Base-by-base conservation (phyloP, 768 basidiomycete genomes). In the Sarcomyxa edulis region DNA sequence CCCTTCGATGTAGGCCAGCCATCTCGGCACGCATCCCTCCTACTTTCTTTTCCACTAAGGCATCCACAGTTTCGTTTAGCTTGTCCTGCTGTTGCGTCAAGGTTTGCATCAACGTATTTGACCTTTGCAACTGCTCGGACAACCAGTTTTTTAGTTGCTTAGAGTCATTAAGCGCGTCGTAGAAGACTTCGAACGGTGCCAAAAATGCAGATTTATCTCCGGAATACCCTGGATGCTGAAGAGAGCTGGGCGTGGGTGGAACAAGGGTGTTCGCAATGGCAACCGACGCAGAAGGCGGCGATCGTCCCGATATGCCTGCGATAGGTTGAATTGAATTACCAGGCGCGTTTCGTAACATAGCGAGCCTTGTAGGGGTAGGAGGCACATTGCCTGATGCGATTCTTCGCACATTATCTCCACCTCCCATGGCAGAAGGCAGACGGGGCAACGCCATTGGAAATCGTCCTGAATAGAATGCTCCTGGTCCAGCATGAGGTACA, bases 151-250 rank as follows among this genome's bases (percentile, higher is more conserved):
- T 89, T 41, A 92, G 73, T 51, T 86, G 77, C 52, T 77, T 81
- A 11, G 84, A 79, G 55, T 90, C 90, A 39, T 80, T 73, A 22
- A 93, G 74, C 3, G 87, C 81, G 43, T 92, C 88, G 54, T 90
- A 93, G 58, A 93, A 92, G 36, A 72, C 58, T 51, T 84, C 85
- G 48, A 92, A 93, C 3, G 86, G 88, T 0, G 82, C 78, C 33
- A 93, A 62, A 58, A 93, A 93, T 14, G 86, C 81, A 1, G 75
- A 65, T 54, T 83, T 87, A 51, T 83, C 81, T 16, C 74, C 72
- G 7, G 72, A 51, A 50, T 76, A 79, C 9, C 69, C 71, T 1
- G 78, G 74, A 27, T 73, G 75, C 11, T 79, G 78, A 14, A 85
- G 66, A 8, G 72, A 66, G n/a, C 73, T 73, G 3, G 84, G 81